These are phyloP conservation scores for Oryza meridionalis DNA, from an alignment of 176 grass and related monocot genomes.

Conservation along the genomic window DNA sequence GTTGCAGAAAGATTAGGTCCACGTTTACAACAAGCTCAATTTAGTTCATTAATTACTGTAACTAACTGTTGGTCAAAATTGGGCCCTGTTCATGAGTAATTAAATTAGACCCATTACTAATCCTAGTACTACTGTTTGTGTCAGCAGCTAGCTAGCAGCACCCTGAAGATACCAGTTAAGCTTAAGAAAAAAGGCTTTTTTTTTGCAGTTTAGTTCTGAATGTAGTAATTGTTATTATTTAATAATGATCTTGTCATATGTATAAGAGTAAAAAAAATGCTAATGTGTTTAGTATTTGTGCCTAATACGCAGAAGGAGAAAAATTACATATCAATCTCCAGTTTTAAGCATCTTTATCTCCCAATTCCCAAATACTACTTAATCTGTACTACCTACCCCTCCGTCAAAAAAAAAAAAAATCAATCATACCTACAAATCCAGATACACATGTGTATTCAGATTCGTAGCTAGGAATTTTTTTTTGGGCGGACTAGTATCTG, in stretches of 20 bases:
- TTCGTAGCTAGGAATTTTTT: no score
- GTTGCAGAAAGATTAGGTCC: conserved; percentile 14
- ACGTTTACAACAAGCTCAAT: conserved; percentile 52
- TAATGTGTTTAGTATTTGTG: not conserved
- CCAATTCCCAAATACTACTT: no score
- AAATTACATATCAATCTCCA: no score
- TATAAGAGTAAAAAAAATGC: not conserved
- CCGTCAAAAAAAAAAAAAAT: no score
- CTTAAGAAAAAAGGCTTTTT: not conserved
- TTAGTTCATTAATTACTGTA: not conserved
- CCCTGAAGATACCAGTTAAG: not conserved
- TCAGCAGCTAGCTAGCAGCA: not conserved
- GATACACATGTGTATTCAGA: no score
- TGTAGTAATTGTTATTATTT: not conserved
- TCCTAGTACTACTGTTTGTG: not conserved
- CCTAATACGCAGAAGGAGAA: not conserved
- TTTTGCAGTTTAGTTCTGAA: not conserved
- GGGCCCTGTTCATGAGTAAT: not conserved
- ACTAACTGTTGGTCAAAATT: conserved; percentile 39
- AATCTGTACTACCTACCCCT: no score
- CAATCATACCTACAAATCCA: no score
- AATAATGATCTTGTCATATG: not conserved
- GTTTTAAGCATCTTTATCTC: no score
- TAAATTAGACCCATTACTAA: not conserved
- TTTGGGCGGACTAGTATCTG: no score